phyloP scores from a whole-genome alignment of 108 stramenopile species.

The Cyclotella baltica region DNA sequence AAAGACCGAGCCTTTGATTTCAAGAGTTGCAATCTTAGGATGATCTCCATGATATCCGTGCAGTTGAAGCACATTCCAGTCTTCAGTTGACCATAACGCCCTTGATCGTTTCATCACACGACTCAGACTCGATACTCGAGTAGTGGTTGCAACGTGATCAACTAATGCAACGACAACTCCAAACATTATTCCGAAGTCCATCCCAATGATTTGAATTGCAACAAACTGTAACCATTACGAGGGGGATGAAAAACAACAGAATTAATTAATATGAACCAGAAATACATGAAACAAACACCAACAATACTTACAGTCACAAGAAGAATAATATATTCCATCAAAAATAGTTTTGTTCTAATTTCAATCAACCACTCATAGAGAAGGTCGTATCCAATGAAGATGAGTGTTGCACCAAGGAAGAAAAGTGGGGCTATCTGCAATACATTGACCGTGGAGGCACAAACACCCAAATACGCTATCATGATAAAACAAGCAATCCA shows the following conservation, averaged over 20 bases:
- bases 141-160: conserved; percentile 80
- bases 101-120: conserved; percentile 71
- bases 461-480: conserved; percentile 63
- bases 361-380: conserved; percentile 55
- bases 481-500: conserved; percentile 82
- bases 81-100: conserved; percentile 66
- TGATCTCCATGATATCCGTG: conserved; percentile 60
- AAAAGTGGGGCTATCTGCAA: conserved; percentile 63
- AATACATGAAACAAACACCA: too few relatives aligned
- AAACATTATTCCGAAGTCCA: conserved; percentile 55
- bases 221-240: too few relatives aligned
- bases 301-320: too few relatives aligned
- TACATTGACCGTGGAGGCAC: conserved; percentile 72
- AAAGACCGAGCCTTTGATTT: conserved; percentile 77
- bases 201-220: conserved; percentile 57
- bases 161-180: conserved; percentile 72
- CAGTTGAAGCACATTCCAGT: conserved; percentile 66
- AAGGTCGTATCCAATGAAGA: conserved; percentile 61
- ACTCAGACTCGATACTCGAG: conserved; percentile 56
- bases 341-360: conserved; percentile 44
- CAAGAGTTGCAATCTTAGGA: conserved; percentile 69
- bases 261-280: too few relatives aligned
- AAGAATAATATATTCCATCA: conserved; percentile 50
- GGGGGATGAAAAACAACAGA: too few relatives aligned
- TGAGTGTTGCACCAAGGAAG: conserved; percentile 57